Percentiles rank a stretch among this genome's conserved stretches.
These are phyloP conservation scores for Dothistroma pini DNA, from an alignment of 2,329 filamentous ascomycete species.

Conservation along the genomic window DNA sequence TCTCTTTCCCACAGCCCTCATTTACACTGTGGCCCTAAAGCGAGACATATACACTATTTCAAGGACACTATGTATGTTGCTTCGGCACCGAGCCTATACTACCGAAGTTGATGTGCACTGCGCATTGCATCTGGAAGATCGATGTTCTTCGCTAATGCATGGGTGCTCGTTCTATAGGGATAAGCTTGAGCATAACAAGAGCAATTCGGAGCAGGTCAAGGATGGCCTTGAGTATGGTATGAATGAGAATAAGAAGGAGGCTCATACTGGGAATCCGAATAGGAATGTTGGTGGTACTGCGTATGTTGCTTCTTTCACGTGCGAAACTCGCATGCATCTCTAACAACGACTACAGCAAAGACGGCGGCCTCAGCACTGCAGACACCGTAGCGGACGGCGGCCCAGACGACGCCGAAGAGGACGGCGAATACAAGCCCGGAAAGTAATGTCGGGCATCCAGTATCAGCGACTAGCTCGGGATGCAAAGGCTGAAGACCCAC, in stretches of 20 bases:
- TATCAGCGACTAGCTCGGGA: neutral
- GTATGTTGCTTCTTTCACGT: slow-evolving; percentile 10
- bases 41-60: neutral
- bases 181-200: slow-evolving; percentile 3
- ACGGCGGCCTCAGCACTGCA: slow-evolving; percentile 26
- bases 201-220: slow-evolving; percentile 8
- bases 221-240: slow-evolving; percentile 10
- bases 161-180: neutral
- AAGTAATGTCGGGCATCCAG: neutral
- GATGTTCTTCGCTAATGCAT: neutral
- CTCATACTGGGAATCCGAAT: slow-evolving; percentile 15
- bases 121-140: neutral
- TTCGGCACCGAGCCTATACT: neutral
- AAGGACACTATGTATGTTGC: neutral
- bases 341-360: slow-evolving; percentile 9
- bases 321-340: neutral
- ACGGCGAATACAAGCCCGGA: slow-evolving; percentile 14
- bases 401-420: slow-evolving; percentile 14
- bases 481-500: neutral
- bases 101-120: neutral
- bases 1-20: neutral
- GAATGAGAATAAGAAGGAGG: slow-evolving; percentile 13
- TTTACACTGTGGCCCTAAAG: neutral
- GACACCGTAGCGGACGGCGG: slow-evolving; percentile 23
- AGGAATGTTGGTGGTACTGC: slow-evolving; percentile 26